Evolutionary conservation across 345 rosid genomes (phyloP).

Genomic region (Acer saccharum): DNA sequence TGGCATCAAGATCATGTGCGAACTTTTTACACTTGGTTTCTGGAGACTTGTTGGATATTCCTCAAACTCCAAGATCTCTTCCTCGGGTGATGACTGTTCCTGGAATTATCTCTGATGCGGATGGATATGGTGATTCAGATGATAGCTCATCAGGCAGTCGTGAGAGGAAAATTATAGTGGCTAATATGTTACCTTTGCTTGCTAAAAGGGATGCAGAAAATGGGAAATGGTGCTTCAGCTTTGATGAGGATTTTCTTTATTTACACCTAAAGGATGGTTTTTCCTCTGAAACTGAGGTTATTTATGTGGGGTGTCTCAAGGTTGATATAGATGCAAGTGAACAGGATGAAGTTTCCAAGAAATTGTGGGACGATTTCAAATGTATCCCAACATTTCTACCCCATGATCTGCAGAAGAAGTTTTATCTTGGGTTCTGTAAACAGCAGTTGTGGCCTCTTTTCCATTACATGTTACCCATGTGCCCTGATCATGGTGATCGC

Average conservation of each 20-base stretch:
- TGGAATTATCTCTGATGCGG: slow-evolving; percentile 68
- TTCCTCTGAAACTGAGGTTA: slow-evolving; percentile 55
- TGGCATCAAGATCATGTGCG: slow-evolving; percentile 63
- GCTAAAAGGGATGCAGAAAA: slow-evolving; percentile 43
- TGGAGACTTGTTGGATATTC: slow-evolving; percentile 59
- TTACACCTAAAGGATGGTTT: slow-evolving; percentile 72
- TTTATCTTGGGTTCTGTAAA: slow-evolving; percentile 75
- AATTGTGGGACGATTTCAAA: slow-evolving; percentile 57
- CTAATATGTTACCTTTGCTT: slow-evolving; percentile 58
- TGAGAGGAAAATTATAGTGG: slow-evolving; percentile 58
- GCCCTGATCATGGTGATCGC: slow-evolving; percentile 77
- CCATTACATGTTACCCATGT: slow-evolving; percentile 86
- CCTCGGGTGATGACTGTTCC: slow-evolving; percentile 77
- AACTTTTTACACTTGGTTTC: slow-evolving; percentile 60
- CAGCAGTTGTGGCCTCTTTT: slow-evolving; percentile 83
- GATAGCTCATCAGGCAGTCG: slow-evolving; percentile 41
- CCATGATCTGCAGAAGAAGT: slow-evolving; percentile 61
- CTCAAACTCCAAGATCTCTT: slow-evolving; percentile 62
- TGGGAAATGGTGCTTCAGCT: slow-evolving; percentile 61
- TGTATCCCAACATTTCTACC: slow-evolving; percentile 78
- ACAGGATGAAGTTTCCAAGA: slow-evolving; percentile 72
- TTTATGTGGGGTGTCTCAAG: slow-evolving; percentile 74
- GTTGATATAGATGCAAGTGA: slow-evolving; percentile 54
- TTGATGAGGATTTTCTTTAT: slow-evolving; percentile 61
- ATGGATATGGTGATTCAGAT: slow-evolving; percentile 51